These are phyloP conservation scores for Loxodes magnus DNA, from an alignment of 73 alveolate genomes.

Conservation along the genomic window DNA sequence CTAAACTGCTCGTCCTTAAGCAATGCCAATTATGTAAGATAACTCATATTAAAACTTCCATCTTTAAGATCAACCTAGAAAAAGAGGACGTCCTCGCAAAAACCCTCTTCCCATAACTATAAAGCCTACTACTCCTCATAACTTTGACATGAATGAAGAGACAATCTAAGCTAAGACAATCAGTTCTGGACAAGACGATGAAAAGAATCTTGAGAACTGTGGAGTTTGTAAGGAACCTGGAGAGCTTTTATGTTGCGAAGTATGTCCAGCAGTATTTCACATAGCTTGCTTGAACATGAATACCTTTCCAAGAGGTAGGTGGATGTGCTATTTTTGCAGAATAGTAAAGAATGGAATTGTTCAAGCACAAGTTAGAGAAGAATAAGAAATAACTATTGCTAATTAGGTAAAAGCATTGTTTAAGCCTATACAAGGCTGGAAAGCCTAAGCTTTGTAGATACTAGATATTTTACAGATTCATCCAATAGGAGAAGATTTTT, in stretches of 20 bases:
- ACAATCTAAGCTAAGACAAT: conserved; percentile 4
- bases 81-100: conserved; percentile 10
- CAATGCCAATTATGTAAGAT: background rate
- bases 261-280: conserved; percentile 14
- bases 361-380: background rate
- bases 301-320: conserved; percentile 7
- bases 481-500: background rate
- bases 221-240: conserved; percentile 17
- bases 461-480: conserved; percentile 3
- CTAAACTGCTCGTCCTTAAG: background rate
- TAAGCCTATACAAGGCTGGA: background rate
- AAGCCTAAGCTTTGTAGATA: conserved; percentile 4
- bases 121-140: background rate
- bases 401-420: background rate
- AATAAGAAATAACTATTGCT: conserved; percentile 1
- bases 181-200: conserved; percentile 7
- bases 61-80: background rate
- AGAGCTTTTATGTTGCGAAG: conserved; percentile 8
- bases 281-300: conserved; percentile 4
- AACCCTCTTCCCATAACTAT: conserved; percentile 15
- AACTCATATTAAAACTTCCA: background rate
- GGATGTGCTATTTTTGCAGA: conserved; percentile 17
- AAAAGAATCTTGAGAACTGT: conserved; percentile 8
- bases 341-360: conserved; percentile 6
- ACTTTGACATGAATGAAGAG: conserved; percentile 1